Base-by-base conservation (phyloP, 352 stramenopile genomes). In the Pythium aphanidermatum region DNA sequence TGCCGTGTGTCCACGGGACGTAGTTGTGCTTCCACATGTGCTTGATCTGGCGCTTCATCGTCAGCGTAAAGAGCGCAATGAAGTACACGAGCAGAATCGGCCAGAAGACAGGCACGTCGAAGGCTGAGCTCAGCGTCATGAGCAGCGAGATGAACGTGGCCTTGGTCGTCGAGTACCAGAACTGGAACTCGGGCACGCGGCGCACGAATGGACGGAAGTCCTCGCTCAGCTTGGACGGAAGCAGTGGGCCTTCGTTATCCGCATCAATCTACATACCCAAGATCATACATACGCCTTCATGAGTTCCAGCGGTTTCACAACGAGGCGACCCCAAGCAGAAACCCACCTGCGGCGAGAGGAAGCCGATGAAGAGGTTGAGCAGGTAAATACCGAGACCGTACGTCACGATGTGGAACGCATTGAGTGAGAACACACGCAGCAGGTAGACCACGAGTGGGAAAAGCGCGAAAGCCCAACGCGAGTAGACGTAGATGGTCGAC, bases 21-120 rank as follows among this genome's bases (percentile, higher is more conserved):
- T 98, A 99, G 64, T 97, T 98, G 79, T 99, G 93, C 74, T 99
- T 98, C 81, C 97, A 98, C 96, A 99, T 99, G 74, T 99, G 96
- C 67, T 96, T 92, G 71, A 99, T 98, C 81, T 99, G 96, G 62
- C 94, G 85, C 77, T 98, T 98, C 96, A 99, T 99, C 16, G 96
- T 98, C 59, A 99, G 83, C 69, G 97, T 90, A 62, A 99, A 98
- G 14, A 99, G 80, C 42, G 97, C 82, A 60, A 98, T 94, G 68
- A 99, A 99, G 81, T 99, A 99, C 52, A 99, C 77, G 23, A 99
- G 70, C 48, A 99, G 63, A 60, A 99, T 99, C 16, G 96, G 96
- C 96, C 96, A 99, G 72, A 99, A 99, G 6, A 99, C 96, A 0
- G 96, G 96, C 37, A 99, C 74, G 78, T 99, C 95, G 67, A 99